These are phyloP conservation scores for Mrakiaceae sp. DNA, from an alignment of 1,284 basidiomycete genomes.

Conservation along the genomic window DNA sequence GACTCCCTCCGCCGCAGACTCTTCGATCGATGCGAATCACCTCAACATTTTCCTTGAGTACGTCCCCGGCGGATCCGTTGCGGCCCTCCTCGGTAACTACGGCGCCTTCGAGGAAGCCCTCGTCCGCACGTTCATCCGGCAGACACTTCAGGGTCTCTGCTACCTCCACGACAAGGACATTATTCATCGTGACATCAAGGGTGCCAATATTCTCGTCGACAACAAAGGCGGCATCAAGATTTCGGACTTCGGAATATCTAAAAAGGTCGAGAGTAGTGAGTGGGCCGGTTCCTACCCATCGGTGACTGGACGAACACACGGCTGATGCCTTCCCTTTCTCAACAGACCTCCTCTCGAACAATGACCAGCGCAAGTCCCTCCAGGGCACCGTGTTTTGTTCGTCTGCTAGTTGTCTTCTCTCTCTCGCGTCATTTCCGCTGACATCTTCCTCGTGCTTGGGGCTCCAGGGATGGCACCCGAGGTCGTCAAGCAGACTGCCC, in stretches of 20 bases:
- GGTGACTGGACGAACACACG: not conserved
- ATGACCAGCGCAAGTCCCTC: conserved; percentile 57
- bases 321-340: not conserved
- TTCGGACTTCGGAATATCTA: conserved; percentile 97
- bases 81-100: conserved; percentile 82
- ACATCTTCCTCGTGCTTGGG: not conserved
- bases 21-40: conserved; percentile 72
- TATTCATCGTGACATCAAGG: conserved; percentile 97
- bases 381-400: conserved; percentile 91
- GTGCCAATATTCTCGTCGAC: conserved; percentile 94
- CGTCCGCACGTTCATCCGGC: conserved; percentile 86
- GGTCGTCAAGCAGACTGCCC: conserved; percentile 85
- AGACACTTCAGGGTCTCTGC: conserved; percentile 81
- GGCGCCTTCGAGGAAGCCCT: conserved; percentile 94
- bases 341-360: conserved; percentile 5
- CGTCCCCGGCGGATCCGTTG: conserved; percentile 93
- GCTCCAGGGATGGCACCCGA: conserved; percentile 76
- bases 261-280: conserved; percentile 91
- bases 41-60: conserved; percentile 99
- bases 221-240: conserved; percentile 99
- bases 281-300: conserved; percentile 21
- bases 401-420: not conserved
- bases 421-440: not conserved
- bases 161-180: conserved; percentile 93
- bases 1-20: conserved; percentile 45